Evolutionary conservation across 768 basidiomycete species (phyloP), one percentile per base, ranked within the genome.

Genomic region (Suillus subalutaceus): DNA sequence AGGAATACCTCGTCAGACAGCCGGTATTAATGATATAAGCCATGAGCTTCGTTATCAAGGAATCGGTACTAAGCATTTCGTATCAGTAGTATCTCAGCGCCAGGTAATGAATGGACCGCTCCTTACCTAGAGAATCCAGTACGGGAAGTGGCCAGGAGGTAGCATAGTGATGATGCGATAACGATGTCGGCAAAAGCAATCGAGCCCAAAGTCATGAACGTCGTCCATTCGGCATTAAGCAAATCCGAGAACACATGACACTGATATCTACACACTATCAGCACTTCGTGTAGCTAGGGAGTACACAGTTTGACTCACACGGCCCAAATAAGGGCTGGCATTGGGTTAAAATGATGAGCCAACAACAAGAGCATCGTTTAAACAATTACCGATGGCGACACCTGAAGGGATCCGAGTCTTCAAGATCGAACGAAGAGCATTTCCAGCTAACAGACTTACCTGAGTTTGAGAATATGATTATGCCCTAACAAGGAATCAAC

Each of bases 81-180:
- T 10, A 13, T 58, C 6, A 56, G n/a, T 63, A 13, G 15, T 48
- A n/a, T 48, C 18, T 35, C 46, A 23, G 52, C 38, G n/a, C 62
- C 12, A 20, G 16, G 37, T 8, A 58, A 16, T 26, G 9, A 44
- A 50, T 32, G 23, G n/a, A 63, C n/a, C 3, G 10, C 5, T 32
- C 10, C 18, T 16, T 26, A 58, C 63, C 37, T 58, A 35, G 53
- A 13, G 4, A 58, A 57, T 13, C 63, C 63, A 6, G 13, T 58
- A 26, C 32, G 63, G 6, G 63, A 55, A 1, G 35, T 55, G 26
- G 63, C 40, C 9, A 63, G 46, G 16, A 63, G n/a, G 30, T 63
- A 63, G 30, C 63, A 63, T 35, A 63, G 20, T 35, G 52, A 58
- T 18, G 48, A 48, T 63, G 63, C 63, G 16, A 57, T 40, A 12